Evolutionary conservation across 2,329 filamentous ascomycete species (phyloP).

Genomic region (Fusarium mangiferae): DNA sequence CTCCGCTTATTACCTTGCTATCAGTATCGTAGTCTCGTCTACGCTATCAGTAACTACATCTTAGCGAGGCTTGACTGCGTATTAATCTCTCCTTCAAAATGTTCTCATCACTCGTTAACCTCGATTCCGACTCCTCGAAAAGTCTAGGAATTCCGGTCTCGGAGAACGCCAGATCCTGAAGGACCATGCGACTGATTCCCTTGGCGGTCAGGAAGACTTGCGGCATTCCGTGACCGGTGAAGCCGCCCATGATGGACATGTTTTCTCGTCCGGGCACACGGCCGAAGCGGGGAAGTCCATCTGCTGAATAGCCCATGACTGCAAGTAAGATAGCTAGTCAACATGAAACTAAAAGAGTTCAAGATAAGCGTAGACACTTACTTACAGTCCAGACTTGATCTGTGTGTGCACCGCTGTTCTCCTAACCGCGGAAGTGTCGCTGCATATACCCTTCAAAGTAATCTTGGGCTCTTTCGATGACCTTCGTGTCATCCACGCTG

Average conservation of each 20-base stretch:
- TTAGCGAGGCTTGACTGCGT: not conserved
- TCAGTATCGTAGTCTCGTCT: not conserved
- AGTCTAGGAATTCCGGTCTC: not conserved
- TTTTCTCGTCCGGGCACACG: not conserved
- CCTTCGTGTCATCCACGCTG: constrained; percentile 56
- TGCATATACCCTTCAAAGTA: constrained; percentile 63
- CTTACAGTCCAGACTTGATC: constrained; percentile 3
- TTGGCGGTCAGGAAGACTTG: constrained; percentile 52
- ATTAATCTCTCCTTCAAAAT: not conserved
- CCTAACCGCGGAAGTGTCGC: constrained; percentile 60
- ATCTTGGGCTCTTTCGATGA: constrained; percentile 54
- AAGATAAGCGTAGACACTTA: not conserved
- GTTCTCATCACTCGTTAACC: not conserved
- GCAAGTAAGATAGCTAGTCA: not conserved
- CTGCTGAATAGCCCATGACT: not conserved
- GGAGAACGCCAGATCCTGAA: not conserved
- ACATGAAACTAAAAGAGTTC: fast-evolving
- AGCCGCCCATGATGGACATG: constrained; percentile 54
- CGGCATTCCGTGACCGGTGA: constrained; percentile 58
- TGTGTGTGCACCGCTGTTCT: constrained; percentile 48
- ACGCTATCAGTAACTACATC: not conserved
- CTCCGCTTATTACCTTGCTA: not conserved
- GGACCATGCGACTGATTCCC: not conserved
- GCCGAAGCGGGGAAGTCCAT: not conserved
- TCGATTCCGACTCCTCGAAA: not conserved